A percentile compares a stretch with the other conserved stretches of the same genome.
These are phyloP conservation scores for Galeopsis tetrahit DNA, from an alignment of 257 asterid species.

Conservation along the genomic window DNA sequence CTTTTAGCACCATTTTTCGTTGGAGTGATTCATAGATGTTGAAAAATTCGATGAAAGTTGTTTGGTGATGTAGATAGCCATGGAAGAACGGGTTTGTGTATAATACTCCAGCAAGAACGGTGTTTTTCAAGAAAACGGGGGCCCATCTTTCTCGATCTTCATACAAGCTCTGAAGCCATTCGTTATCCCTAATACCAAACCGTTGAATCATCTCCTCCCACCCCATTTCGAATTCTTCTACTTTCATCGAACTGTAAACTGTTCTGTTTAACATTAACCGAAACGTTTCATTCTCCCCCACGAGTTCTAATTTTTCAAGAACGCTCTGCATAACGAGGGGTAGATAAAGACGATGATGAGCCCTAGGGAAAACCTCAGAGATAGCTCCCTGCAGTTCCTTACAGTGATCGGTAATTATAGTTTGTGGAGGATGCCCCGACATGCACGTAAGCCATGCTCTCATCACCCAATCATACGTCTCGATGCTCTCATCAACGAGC, in stretches of 20 bases:
- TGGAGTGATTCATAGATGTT: slow-evolving; percentile 37
- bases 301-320: slow-evolving; percentile 36
- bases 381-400: slow-evolving; percentile 46
- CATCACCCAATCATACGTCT: slow-evolving; percentile 57
- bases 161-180: slow-evolving; percentile 51
- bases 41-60: slow-evolving; percentile 45
- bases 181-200: slow-evolving; percentile 44
- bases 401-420: slow-evolving; percentile 50
- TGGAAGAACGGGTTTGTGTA: slow-evolving; percentile 35
- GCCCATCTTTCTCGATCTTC: slow-evolving; percentile 66
- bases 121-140: slow-evolving; percentile 53
- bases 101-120: slow-evolving; percentile 40
- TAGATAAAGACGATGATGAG: slow-evolving; percentile 49
- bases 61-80: slow-evolving; percentile 42
- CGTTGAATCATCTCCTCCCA: slow-evolving; percentile 62
- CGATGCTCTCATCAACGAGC: slow-evolving; percentile 48
- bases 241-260: slow-evolving; percentile 44
- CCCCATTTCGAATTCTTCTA: slow-evolving; percentile 55
- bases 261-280: slow-evolving; percentile 43
- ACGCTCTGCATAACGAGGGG: slow-evolving; percentile 48
- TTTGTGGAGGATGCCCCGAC: slow-evolving; percentile 56
- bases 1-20: slow-evolving; percentile 43
- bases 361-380: slow-evolving; percentile 63
- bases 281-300: slow-evolving; percentile 40
- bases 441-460: slow-evolving; percentile 66